Evolutionary conservation across 2,329 filamentous ascomycete genomes (phyloP), one percentile per base, ranked within the genome.

Genomic region (Zasmidium cellare): DNA sequence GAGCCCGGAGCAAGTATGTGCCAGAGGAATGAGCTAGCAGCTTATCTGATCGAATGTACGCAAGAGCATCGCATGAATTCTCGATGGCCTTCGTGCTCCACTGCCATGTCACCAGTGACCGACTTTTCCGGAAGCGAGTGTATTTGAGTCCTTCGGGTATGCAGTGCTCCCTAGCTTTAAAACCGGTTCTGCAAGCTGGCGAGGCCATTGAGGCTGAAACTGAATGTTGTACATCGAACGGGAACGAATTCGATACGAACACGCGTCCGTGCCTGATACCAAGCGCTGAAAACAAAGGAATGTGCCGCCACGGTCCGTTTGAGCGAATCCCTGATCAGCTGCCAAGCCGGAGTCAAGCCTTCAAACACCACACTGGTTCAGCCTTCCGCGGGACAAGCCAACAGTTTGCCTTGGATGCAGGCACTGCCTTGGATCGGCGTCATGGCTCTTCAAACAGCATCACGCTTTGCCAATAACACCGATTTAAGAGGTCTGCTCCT

Each of bases 1-100:
- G 75, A 53, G 62, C 55, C 11, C 72, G 67, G 60, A 76, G 71
- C 57, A 55, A 60, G 48, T 62, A 62, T 44, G n/a, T 25, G 18
- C 28, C 48, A 14, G 48, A 51, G 12, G 25, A 51, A 12, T 51
- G 48, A 41, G 22, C 35, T 6, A n/a, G 7, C 28, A 31, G 28
- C 28, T 31, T 31, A 31, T 31, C 28, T 31, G 28, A 31, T 31
- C 28, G 28, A n/a, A n/a, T n/a, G 25, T 28, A 28, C 25, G 25
- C 25, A 28, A 6, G 11, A 28, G 25, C 6, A 28, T 28, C 25
- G n/a, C n/a, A n/a, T n/a, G n/a, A n/a, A n/a, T n/a, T n/a, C 28
- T 14, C 28, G 28, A 41, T 14, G 12, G 16, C 35, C 35, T 9
- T 41, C 35, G 6, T 41, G 3, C 11, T 41, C 16, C 35, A 18